Conservation (phyloP, 2,329 filamentous ascomycete species). For the Epichloe festucae region DNA sequence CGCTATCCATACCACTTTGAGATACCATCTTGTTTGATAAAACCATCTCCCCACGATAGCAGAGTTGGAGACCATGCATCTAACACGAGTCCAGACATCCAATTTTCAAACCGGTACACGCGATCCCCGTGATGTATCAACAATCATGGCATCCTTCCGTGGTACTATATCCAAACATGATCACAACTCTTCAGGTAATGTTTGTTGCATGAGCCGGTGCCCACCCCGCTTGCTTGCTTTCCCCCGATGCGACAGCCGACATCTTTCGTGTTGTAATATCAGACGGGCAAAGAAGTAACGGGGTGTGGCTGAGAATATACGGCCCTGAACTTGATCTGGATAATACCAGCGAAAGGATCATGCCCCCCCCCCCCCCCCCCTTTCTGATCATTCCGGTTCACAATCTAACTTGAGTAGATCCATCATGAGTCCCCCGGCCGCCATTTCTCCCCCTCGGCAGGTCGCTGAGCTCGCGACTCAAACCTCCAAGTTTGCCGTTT, state of each 20-base stretch:
- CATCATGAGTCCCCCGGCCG: constrained; percentile 72
- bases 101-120: constrained; percentile 14
- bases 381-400: constrained; percentile 13
- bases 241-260: background rate
- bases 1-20: background rate
- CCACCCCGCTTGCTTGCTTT: constrained; percentile 12
- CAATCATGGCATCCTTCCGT: constrained; percentile 22
- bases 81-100: constrained; percentile 5
- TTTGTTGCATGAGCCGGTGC: constrained; percentile 53
- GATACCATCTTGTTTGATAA: background rate
- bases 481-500: constrained; percentile 29
- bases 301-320: constrained; percentile 66
- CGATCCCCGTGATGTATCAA: constrained; percentile 9
- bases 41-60: background rate
- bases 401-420: constrained; percentile 19
- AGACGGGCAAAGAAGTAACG: constrained; percentile 5
- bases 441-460: constrained; percentile 44
- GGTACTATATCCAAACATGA: constrained; percentile 24
- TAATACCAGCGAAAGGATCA: constrained; percentile 99
- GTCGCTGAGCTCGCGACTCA: constrained; percentile 31
- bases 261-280: background rate
- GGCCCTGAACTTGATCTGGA: constrained; percentile 92
- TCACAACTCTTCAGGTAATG: constrained; percentile 28
- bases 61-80: background rate
- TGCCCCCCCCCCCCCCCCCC: constrained; percentile 54